Evolutionary conservation across 2,329 filamentous ascomycete genomes (phyloP).

Genomic region (Curvularia lunata): DNA sequence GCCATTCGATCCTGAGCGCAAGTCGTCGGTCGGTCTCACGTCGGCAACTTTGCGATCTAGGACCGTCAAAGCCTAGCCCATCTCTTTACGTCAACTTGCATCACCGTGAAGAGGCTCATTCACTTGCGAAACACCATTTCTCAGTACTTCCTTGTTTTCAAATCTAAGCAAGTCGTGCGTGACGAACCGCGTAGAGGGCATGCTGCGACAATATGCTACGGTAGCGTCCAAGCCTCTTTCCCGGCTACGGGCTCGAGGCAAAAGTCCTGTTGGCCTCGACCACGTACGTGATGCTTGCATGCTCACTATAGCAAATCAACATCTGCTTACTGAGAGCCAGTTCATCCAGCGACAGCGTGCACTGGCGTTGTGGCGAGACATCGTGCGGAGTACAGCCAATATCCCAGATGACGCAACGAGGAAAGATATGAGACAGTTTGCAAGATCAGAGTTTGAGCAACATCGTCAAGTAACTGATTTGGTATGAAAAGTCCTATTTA

Average conservation of each 20-base stretch:
- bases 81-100: conserved; percentile 31
- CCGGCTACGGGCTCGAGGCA: conserved; percentile 40
- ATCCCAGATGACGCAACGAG: conserved; percentile 40
- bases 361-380: conserved; percentile 56
- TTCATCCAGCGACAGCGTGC: conserved; percentile 58
- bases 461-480: conserved; percentile 56
- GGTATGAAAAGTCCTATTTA: conserved; percentile 37
- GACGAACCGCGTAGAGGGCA: conserved; percentile 16
- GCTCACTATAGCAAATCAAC: neutral
- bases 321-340: conserved; percentile 36
- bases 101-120: conserved; percentile 16
- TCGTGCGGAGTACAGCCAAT: conserved; percentile 51
- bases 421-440: conserved; percentile 57
- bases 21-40: neutral
- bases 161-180: neutral
- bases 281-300: conserved; percentile 27
- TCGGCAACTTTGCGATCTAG: conserved; percentile 3
- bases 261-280: conserved; percentile 42
- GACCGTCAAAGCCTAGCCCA: conserved; percentile 1
- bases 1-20: neutral
- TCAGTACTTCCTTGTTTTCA: conserved; percentile 4
- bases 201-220: conserved; percentile 46
- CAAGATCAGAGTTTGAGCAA: conserved; percentile 57
- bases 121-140: conserved; percentile 9
- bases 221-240: conserved; percentile 38